These are phyloP conservation scores for Aplosporella prunicola DNA, from an alignment of 2,329 filamentous ascomycete species.

Conservation along the genomic window DNA sequence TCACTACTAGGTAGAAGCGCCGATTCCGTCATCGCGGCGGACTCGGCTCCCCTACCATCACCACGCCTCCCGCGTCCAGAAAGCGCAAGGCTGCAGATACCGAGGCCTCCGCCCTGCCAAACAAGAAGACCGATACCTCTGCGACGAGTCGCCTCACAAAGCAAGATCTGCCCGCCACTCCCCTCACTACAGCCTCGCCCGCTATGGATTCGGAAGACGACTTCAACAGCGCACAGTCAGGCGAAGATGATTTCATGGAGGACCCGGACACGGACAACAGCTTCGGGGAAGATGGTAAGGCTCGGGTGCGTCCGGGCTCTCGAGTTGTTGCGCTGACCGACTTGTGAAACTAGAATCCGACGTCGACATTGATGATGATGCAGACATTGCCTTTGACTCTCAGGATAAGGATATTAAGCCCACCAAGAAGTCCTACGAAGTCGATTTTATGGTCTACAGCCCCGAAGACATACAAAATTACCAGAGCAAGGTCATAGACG, in stretches of 20 bases:
- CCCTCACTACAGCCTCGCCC: conserved; percentile 28
- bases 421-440: conserved; percentile 67
- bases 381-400: conserved; percentile 51
- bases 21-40: conserved; percentile 34
- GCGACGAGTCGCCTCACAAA: conserved; percentile 10
- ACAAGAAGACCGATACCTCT: conserved; percentile 20
- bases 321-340: conserved; percentile 17
- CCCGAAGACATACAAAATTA: conserved; percentile 74
- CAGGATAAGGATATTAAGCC: conserved; percentile 66
- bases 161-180: conserved; percentile 22
- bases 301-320: conserved; percentile 6
- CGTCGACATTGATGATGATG: conserved; percentile 49
- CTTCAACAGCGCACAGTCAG: conserved; percentile 76
- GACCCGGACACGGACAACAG: conserved; percentile 66
- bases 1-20: too few relatives aligned
- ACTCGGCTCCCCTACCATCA: conserved; percentile 25
- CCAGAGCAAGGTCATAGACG: conserved; percentile 76
- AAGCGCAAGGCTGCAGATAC: conserved; percentile 33
- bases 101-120: conserved; percentile 21
- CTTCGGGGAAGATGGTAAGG: conserved; percentile 32
- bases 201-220: conserved; percentile 95
- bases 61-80: conserved; percentile 27
- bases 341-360: conserved; percentile 34
- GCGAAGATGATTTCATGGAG: conserved; percentile 61
- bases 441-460: conserved; percentile 72